Percentiles rank a stretch among this genome's conserved stretches.
These are phyloP conservation scores for Sugiyamaella grinbergsii DNA, from an alignment of 1,139 yeast genomes.

Conservation along the genomic window DNA sequence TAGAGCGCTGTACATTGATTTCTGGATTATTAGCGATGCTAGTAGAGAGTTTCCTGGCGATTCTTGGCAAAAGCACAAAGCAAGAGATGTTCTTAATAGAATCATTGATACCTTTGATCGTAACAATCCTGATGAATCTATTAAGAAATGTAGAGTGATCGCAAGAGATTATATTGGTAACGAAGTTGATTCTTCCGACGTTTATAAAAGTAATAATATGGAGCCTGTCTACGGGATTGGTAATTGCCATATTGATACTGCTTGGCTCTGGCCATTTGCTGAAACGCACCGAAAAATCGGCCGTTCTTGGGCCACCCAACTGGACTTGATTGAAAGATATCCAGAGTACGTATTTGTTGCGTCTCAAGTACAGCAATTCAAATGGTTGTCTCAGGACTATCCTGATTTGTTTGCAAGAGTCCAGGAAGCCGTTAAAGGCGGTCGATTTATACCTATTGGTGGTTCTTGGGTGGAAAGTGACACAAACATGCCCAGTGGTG, in stretches of 20 bases:
- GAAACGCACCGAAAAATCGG: conserved; percentile 90
- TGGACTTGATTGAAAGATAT: conserved; percentile 77
- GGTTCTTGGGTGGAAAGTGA: conserved; percentile 99
- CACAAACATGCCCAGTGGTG: conserved; percentile 92
- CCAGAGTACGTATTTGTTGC: conserved; percentile 96
- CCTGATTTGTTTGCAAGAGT: conserved; percentile 72
- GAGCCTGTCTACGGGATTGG: conserved; percentile 75
- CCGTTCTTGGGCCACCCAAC: conserved; percentile 93
- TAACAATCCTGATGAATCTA: conserved; percentile 48
- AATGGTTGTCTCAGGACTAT: conserved; percentile 84
- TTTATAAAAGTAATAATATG: conserved; percentile 45
- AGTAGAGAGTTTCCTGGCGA: conserved; percentile 79
- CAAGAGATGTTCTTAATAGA: conserved; percentile 71
- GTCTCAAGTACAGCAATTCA: conserved; percentile 93
- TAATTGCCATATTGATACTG: conserved; percentile 96
- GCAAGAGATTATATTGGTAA: conserved; percentile 67
- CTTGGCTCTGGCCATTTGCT: conserved; percentile 98
- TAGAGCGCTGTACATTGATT: conserved; percentile 73
- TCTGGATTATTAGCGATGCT: conserved; percentile 87
- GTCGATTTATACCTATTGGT: conserved; percentile 86
- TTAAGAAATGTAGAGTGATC: conserved; percentile 64
- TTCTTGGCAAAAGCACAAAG: conserved; percentile 81
- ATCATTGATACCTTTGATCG: conserved; percentile 83
- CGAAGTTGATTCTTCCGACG: conserved; percentile 63
- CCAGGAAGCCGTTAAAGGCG: conserved; percentile 61